Conservation (phyloP, 805 yeast species). For the Lachancea sp. region DNA sequence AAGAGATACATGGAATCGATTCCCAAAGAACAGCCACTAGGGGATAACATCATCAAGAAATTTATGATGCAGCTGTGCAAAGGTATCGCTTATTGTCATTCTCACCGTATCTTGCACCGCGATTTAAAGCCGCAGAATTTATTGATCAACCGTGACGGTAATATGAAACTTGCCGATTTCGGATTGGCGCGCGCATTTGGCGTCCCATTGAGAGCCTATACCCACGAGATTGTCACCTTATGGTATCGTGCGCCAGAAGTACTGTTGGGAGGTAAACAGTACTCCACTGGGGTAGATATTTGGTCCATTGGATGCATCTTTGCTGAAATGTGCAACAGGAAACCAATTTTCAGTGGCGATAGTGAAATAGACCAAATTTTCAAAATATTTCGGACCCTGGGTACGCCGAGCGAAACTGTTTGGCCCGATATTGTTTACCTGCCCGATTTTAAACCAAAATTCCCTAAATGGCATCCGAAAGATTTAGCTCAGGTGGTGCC, state of each 20-base stretch:
- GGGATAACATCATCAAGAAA: slow-evolving; percentile 74
- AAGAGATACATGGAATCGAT: slow-evolving; percentile 90
- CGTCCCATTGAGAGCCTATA: slow-evolving; percentile 93
- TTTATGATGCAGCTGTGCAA: slow-evolving; percentile 90
- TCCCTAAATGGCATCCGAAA: slow-evolving; percentile 83
- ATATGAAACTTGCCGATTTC: slow-evolving; percentile 89
- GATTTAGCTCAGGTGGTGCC: slow-evolving; percentile 79
- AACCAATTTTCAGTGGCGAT: slow-evolving; percentile 93
- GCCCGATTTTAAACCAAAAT: slow-evolving; percentile 80
- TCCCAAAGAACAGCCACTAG: slow-evolving; percentile 83
- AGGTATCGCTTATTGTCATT: slow-evolving; percentile 70
- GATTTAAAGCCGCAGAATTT: slow-evolving; percentile 94
- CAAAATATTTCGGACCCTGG: slow-evolving; percentile 88
- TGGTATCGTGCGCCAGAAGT: slow-evolving; percentile 99
- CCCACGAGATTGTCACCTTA: slow-evolving; percentile 94
- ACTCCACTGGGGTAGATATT: slow-evolving; percentile 93
- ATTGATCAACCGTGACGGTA: slow-evolving; percentile 83
- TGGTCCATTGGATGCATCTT: slow-evolving; percentile 99
- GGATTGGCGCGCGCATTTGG: slow-evolving; percentile 98
- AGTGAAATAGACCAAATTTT: slow-evolving; percentile 93
- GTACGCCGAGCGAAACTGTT: slow-evolving; percentile 90
- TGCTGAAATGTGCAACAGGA: slow-evolving; percentile 98
- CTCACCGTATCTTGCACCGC: slow-evolving; percentile 59
- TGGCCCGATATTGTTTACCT: slow-evolving; percentile 96
- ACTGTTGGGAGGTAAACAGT: slow-evolving; percentile 86